Percentiles rank a stretch among this genome's conserved stretches.
Evolutionary conservation across 768 basidiomycete species (phyloP).

Genomic region (Calocybe gangraenosa): DNA sequence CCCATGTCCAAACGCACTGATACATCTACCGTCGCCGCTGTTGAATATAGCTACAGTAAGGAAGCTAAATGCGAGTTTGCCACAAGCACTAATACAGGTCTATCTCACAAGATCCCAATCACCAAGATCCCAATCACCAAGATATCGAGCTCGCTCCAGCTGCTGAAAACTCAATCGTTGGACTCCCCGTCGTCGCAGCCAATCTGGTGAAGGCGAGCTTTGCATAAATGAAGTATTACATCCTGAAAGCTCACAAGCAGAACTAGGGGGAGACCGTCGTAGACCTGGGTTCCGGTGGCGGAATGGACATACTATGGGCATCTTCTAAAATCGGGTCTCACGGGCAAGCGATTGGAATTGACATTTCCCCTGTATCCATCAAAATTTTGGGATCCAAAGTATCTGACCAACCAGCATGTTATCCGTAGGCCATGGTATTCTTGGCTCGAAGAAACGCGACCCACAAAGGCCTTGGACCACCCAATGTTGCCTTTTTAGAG

Average conservation of each 20-base stretch:
- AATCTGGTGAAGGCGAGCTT: conserved; percentile 39
- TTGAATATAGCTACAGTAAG: conserved; percentile 6
- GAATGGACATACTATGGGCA: conserved; percentile 52
- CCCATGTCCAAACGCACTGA: conserved; percentile 6
- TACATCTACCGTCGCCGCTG: conserved; percentile 2
- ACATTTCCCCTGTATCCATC: conserved; percentile 38
- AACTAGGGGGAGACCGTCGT: conserved; percentile 52
- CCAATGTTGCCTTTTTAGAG: conserved; percentile 46
- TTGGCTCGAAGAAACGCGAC: conserved; percentile 43
- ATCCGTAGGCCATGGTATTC: conserved; percentile 44
- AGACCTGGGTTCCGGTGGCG: conserved; percentile 56
- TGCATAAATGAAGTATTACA: not conserved
- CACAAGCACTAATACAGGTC: conserved; percentile 39
- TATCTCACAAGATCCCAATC: too few species aligned
- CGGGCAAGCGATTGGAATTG: conserved; percentile 53
- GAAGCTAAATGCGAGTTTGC: conserved; percentile 17
- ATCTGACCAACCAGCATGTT: not conserved
- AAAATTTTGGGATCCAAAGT: not conserved
- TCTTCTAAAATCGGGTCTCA: conserved; percentile 43
- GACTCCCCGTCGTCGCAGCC: conserved; percentile 46
- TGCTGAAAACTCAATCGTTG: conserved; percentile 46
- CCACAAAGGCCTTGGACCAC: conserved; percentile 36
- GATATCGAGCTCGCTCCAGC: conserved; percentile 36
- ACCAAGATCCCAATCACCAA: too few species aligned
- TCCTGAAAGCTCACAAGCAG: not conserved